Evolutionary conservation across 306 rosid genomes (phyloP), one percentile per base, ranked within the genome.

Genomic region (Cucumis melo): DNA sequence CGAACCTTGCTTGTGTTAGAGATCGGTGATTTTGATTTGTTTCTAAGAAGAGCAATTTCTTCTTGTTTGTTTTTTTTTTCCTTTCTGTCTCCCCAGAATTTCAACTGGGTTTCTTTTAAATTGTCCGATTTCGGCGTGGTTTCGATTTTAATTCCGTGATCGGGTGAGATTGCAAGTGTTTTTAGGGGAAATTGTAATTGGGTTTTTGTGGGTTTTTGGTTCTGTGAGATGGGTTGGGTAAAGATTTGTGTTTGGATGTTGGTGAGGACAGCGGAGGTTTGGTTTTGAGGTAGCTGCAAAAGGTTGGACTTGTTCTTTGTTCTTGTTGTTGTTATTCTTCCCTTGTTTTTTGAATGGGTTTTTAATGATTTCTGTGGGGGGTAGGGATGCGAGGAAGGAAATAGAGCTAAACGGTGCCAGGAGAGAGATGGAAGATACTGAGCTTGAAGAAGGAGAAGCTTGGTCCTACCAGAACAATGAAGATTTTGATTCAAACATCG

Each of bases 401-500:
- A 56, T 85, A 86, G 96, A 87, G 86, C 81, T 88, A 80, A 85
- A 80, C 73, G 86, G 83, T 84, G 83, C 72, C 27, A 75, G 84
- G 83, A 58, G 74, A 82, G 94, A 81, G 62, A 94, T 91, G 97
- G 96, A 88, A 76, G 97, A 91, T 84, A 82, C 88, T 57, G 99
- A 94, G 89, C 99, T 89, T 80, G 99, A 94, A 89, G 97, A 92
- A 82, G 99, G 99, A 77, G 99, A 94, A 78, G 96, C 99, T 2
- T 90, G 86, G 81, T 92, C 90, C 59, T 87, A 78, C 76, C 96
- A 89, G 58, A 87, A 90, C 88, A 83, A 85, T 62, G 89, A 83
- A 66, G 96, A 83, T 81, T 86, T 75, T 63, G 96, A 90, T 64
- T 78, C 93, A 29, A 83, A 84, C 77, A 82, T 92, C 81, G 97